Percentiles rank a stretch among this genome's conserved stretches.
phyloP scores from a whole-genome alignment of 306 rosid species.

The Arachis stenosperma region DNA sequence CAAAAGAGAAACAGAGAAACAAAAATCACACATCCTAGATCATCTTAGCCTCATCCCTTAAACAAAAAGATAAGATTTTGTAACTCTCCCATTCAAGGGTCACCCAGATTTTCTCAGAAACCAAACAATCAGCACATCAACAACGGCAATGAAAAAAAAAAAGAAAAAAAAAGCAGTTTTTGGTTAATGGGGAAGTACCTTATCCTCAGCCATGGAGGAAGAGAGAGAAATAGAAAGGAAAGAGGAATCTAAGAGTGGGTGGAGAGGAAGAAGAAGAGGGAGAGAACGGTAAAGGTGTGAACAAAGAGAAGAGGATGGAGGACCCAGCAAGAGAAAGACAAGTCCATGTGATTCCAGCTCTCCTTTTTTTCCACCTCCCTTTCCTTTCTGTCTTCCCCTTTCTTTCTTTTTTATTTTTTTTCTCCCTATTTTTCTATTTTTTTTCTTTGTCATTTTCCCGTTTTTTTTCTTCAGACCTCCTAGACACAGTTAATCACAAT shows the following conservation, averaged over 20 bases:
- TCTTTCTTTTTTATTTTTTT: constrained; percentile 2
- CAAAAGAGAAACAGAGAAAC: neutral
- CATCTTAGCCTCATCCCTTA: constrained; percentile 11
- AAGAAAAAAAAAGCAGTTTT: neutral
- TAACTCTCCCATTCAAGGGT: constrained; percentile 18
- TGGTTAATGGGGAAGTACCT: constrained; percentile 50
- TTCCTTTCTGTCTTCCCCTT: constrained; percentile 27
- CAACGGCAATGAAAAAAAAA: neutral
- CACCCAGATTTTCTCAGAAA: constrained; percentile 37
- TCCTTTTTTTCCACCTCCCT: constrained; percentile 28
- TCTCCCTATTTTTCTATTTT: neutral
- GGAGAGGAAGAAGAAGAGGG: constrained; percentile 39
- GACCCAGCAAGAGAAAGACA: constrained; percentile 70
- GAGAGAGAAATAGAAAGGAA: constrained; percentile 8
- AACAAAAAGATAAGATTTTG: constrained; percentile 4
- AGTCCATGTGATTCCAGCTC: constrained; percentile 96
- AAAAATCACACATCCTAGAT: constrained; percentile 35
- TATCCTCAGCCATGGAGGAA: constrained; percentile 80
- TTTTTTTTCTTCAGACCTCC: constrained; percentile 34
- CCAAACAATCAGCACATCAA: constrained; percentile 20
- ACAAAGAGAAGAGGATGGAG: constrained; percentile 44
- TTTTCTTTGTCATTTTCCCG: constrained; percentile 43
- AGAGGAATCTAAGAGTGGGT: constrained; percentile 38
- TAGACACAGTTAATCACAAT: constrained; percentile 40
- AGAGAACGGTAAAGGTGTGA: constrained; percentile 47